Conservation (phyloP, 2,329 filamentous ascomycete species). For the Calonectria pteridis region DNA sequence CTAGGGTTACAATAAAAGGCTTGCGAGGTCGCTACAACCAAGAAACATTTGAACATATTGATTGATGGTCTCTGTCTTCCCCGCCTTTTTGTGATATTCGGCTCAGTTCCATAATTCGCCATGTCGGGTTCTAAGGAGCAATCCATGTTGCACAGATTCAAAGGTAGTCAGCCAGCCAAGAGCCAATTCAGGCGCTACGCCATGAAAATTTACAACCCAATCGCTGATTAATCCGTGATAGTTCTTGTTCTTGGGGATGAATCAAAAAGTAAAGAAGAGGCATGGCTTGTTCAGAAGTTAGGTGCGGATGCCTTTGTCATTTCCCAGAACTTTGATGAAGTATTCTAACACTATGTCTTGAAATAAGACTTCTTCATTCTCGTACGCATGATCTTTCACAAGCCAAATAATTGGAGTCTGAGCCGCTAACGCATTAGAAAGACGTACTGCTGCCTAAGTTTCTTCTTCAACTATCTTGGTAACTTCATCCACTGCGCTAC, state of each 20-base stretch:
- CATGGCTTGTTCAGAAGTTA: not conserved
- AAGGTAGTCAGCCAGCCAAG: not conserved
- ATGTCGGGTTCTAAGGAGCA: not conserved
- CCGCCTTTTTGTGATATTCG: not conserved
- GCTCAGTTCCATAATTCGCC: not conserved
- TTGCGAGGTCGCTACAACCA: too few species aligned
- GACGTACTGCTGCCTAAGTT: not conserved
- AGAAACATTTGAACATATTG: not conserved
- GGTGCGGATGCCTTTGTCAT: not conserved
- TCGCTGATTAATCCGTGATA: not conserved
- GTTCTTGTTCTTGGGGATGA: not conserved
- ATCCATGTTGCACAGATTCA: not conserved
- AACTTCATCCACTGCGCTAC: too few species aligned
- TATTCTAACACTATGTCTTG: not conserved
- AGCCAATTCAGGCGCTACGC: not conserved
- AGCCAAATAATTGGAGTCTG: too few species aligned
- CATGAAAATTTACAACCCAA: not conserved
- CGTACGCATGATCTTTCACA: constrained; percentile 24
- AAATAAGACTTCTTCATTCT: constrained; percentile 50
- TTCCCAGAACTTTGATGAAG: not conserved
- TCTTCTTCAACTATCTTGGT: not conserved
- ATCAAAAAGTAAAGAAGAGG: not conserved
- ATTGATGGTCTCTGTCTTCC: not conserved
- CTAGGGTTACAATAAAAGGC: too few species aligned
- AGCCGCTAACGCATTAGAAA: not conserved